Conservation (phyloP, 2,329 filamentous ascomycete species). For the Lecanosticta acicola region DNA sequence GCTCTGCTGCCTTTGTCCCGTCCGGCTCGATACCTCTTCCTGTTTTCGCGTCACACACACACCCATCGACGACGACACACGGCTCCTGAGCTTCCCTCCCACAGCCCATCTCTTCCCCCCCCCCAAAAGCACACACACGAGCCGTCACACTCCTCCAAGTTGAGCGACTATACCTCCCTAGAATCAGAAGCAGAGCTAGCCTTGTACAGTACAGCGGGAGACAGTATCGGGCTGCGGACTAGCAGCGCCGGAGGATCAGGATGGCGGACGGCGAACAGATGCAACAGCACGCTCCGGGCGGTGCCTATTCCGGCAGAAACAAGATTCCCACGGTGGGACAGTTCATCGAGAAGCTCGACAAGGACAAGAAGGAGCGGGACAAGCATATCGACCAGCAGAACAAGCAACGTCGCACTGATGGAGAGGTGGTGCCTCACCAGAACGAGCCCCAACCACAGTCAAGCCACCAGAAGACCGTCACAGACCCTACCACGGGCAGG, state of each 20-base stretch:
- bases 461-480: conserved; percentile 56
- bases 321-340: conserved; percentile 82
- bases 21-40: too few relatives aligned
- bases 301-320: conserved; percentile 75
- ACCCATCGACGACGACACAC: too few relatives aligned
- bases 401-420: conserved; percentile 42
- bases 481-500: conserved; percentile 81
- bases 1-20: too few relatives aligned
- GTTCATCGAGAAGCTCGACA: conserved; percentile 73
- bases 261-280: conserved; percentile 14
- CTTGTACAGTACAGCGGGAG: too few relatives aligned
- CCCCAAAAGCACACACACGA: too few relatives aligned
- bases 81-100: too few relatives aligned
- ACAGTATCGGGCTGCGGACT: not conserved
- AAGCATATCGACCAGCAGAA: conserved; percentile 63
- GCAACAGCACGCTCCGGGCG: conserved; percentile 38
- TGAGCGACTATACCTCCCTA: too few relatives aligned
- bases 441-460: conserved; percentile 42
- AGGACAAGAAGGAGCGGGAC: conserved; percentile 71
- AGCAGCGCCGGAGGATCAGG: not conserved
- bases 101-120: too few relatives aligned
- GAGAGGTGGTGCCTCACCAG: conserved; percentile 44
- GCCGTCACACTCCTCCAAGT: too few relatives aligned
- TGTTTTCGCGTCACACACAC: too few relatives aligned
- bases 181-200: too few relatives aligned